Evolutionary conservation across 1,139 yeast species (phyloP).

Genomic region (Hemisphaericaspora lyxosophila): DNA sequence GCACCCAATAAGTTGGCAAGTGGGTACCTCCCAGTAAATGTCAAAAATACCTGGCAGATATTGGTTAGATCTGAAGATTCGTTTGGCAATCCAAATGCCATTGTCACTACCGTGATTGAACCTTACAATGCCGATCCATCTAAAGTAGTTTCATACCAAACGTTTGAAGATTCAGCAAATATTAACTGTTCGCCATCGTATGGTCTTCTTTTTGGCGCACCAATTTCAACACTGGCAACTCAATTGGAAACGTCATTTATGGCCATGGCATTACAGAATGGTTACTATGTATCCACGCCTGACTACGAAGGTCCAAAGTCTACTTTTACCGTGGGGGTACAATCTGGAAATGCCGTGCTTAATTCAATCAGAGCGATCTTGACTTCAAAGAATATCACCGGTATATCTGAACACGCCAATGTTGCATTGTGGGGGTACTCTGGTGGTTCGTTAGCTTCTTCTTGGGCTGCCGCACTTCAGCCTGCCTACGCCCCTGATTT

Average conservation of each 20-base stretch:
- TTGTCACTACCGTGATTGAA: conserved; percentile 32
- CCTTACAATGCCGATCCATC: conserved; percentile 27
- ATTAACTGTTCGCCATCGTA: conserved; percentile 17
- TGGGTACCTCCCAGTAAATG: conserved; percentile 16
- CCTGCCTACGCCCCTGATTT: conserved; percentile 38
- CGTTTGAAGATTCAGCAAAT: conserved; percentile 16
- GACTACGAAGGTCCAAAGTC: conserved; percentile 25
- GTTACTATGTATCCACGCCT: conserved; percentile 27
- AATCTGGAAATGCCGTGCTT: conserved; percentile 24
- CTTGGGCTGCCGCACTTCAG: conserved; percentile 31
- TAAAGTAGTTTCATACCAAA: conserved; percentile 22
- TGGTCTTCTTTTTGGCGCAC: conserved; percentile 15
- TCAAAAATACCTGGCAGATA: conserved; percentile 30
- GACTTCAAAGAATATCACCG: conserved; percentile 19
- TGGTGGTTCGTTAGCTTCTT: conserved; percentile 30
- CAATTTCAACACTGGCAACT: conserved; percentile 12
- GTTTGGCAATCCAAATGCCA: conserved; percentile 28
- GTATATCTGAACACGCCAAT: conserved; percentile 20
- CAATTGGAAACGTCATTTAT: conserved; percentile 23
- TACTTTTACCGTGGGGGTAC: conserved; percentile 25
- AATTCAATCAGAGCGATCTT: conserved; percentile 25
- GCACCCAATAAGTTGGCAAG: conserved; percentile 22
- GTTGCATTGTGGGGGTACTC: conserved; percentile 30
- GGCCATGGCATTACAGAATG: conserved; percentile 21
- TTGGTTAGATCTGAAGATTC: conserved; percentile 34